These are phyloP conservation scores for Ogataea philodendri DNA, from an alignment of 805 yeast genomes.

Conservation along the genomic window DNA sequence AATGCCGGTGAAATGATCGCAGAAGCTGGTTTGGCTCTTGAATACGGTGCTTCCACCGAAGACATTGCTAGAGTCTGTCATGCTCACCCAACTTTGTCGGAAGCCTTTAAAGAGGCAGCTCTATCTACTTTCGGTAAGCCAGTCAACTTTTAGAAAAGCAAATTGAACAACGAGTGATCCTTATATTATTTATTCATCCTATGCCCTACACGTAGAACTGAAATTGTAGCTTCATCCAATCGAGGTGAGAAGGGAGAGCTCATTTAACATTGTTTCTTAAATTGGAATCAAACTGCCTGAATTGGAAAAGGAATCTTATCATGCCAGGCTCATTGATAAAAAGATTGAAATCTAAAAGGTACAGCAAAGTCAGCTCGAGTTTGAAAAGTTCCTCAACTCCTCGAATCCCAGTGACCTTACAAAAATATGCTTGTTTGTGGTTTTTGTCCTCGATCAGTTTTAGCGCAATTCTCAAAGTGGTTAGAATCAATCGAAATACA, in stretches of 20 bases:
- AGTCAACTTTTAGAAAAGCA: slow-evolving; percentile 64
- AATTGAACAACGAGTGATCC: too few species aligned
- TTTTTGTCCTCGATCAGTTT: slow-evolving; percentile 45
- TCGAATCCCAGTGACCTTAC: slow-evolving; percentile 45
- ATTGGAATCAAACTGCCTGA: slow-evolving; percentile 26
- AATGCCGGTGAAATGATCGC: slow-evolving; percentile 99
- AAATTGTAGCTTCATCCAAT: not conserved
- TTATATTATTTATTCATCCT: too few species aligned
- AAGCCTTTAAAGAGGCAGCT: slow-evolving; percentile 98
- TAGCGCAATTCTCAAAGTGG: slow-evolving; percentile 39
- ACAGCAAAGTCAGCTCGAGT: slow-evolving; percentile 41
- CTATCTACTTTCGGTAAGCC: slow-evolving; percentile 89
- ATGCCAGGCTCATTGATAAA: slow-evolving; percentile 38
- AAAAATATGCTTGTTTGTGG: slow-evolving; percentile 41
- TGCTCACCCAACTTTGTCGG: slow-evolving; percentile 97
- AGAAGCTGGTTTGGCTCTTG: slow-evolving; percentile 95
- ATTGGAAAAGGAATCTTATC: slow-evolving; percentile 34
- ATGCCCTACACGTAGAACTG: too few species aligned
- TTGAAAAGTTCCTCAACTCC: slow-evolving; percentile 38
- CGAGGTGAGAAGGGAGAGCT: not conserved
- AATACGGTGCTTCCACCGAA: slow-evolving; percentile 98
- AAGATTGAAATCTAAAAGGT: slow-evolving; percentile 40
- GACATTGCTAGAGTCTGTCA: slow-evolving; percentile 97
- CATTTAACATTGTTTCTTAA: slow-evolving; percentile 4
- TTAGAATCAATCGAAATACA: slow-evolving; percentile 39